Percentiles rank a stretch among this genome's conserved stretches.
phyloP scores from a whole-genome alignment of 2,329 filamentous ascomycete genomes.

The Alternaria consortialis region DNA sequence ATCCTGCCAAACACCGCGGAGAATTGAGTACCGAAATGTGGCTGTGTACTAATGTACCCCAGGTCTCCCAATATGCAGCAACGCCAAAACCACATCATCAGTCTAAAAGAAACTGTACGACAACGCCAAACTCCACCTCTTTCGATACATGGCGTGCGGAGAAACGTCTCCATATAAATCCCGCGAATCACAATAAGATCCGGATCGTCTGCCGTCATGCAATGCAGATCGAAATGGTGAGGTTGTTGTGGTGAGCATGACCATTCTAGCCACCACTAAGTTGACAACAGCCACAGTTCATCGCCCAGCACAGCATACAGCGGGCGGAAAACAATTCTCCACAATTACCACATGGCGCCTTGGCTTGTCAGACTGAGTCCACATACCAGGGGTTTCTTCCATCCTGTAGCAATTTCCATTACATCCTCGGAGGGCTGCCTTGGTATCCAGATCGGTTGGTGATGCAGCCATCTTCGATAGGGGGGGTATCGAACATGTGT shows the following conservation, averaged over 20 bases:
- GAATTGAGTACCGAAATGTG: slow-evolving; percentile 4
- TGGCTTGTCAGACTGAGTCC: slow-evolving; percentile 4
- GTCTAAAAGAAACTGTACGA: neutral
- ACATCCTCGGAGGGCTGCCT: neutral
- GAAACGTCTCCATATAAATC: neutral
- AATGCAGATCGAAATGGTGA: neutral
- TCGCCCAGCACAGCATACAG: slow-evolving; percentile 4
- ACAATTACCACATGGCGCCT: slow-evolving; percentile 13
- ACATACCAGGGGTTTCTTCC: slow-evolving; percentile 2
- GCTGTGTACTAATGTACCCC: neutral
- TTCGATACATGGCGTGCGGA: neutral
- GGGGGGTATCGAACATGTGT: neutral
- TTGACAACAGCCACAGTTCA: slow-evolving; percentile 3
- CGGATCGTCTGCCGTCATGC: neutral
- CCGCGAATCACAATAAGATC: slow-evolving; percentile 4
- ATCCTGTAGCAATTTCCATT: slow-evolving; percentile 15
- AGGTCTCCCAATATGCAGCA: neutral
- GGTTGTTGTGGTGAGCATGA: slow-evolving; percentile 4
- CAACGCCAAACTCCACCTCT: neutral
- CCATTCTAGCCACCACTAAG: slow-evolving; percentile 14
- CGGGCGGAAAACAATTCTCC: slow-evolving; percentile 16
- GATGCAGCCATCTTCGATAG: slow-evolving; percentile 4
- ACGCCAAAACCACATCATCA: slow-evolving; percentile 8
- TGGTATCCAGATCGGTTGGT: neutral
- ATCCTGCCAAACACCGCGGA: neutral